Evolutionary conservation across 148 eudicot species (phyloP).

Genomic region (Bassia scoparia): DNA sequence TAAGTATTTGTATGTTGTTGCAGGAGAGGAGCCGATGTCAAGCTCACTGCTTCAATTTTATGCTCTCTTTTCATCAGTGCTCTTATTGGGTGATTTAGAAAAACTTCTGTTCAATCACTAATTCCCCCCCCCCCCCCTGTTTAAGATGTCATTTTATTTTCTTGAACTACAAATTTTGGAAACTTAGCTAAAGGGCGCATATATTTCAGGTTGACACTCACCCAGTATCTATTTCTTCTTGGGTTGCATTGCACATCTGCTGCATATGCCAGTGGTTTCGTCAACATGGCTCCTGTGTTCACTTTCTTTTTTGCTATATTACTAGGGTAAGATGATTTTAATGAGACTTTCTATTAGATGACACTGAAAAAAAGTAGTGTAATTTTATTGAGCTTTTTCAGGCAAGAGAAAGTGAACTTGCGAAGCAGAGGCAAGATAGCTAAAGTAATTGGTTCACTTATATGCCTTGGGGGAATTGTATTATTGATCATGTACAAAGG

Average conservation of each 20-base stretch:
- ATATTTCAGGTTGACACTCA: slow-evolving; percentile 52
- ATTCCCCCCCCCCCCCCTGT: background rate
- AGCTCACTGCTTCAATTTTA: slow-evolving; percentile 43
- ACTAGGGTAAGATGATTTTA: slow-evolving; percentile 39
- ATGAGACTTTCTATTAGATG: background rate
- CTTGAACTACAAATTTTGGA: background rate
- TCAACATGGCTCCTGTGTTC: slow-evolving; percentile 58
- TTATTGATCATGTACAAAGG: slow-evolving; percentile 61
- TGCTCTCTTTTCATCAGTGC: slow-evolving; percentile 62
- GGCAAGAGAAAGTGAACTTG: slow-evolving; percentile 58
- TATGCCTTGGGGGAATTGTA: slow-evolving; percentile 49
- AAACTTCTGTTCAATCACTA: background rate
- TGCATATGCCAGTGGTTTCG: slow-evolving; percentile 57
- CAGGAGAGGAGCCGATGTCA: slow-evolving; percentile 45
- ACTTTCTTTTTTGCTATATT: slow-evolving; percentile 63
- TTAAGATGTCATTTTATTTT: background rate
- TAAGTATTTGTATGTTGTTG: slow-evolving; percentile 22
- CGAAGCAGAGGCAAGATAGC: slow-evolving; percentile 47
- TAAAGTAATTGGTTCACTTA: slow-evolving; percentile 51
- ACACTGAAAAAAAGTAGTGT: background rate
- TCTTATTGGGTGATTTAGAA: slow-evolving; percentile 42
- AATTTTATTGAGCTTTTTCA: slow-evolving; percentile 24
- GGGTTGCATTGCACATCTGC: slow-evolving; percentile 64
- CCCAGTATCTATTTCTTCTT: slow-evolving; percentile 54
- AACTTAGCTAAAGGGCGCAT: background rate